Base-by-base conservation (phyloP, 164 flowering plant species). In the Annona cherimola region DNA sequence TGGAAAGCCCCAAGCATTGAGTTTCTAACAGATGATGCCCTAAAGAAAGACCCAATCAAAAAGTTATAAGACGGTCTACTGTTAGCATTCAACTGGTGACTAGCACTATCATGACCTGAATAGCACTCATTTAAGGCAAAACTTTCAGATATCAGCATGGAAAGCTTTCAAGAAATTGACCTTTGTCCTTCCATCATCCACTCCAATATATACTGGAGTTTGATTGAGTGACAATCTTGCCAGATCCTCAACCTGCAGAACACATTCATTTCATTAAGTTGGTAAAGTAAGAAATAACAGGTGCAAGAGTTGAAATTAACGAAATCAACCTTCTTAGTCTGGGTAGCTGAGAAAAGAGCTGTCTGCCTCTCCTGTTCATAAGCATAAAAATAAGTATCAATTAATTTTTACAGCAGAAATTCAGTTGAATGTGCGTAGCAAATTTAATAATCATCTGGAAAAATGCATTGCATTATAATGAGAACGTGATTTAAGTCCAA, bases 281-380 rank as follows among this genome's bases (percentile, higher is more conserved):
- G 40, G 20, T 50, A 11, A n/a, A 18, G 59, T 26, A 9, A 41
- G 66, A 61, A 62, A 35, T 65, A 50, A 61, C 61, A 59, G 59
- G 57, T 50, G 50, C 57, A 44, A 43, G 45, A 64, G 11, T 35
- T 64, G 50, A 12, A 40, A 46, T 68, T 45, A 71, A 20, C 62
- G 41, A 3, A 50, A 67, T 81, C 61, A 66, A 95, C 99, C 98
- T 96, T 88, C 72, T 87, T 87, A 4, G 97, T 93, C 79, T 93
- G 99, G 44, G 99, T 95, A 69, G 99, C 99, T 68, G 99, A 93
- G 73, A 95, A 93, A 44, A 95, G 87, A 75, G 97, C 97, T 19
- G 99, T 96, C 76, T 93, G 96, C 82, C 99, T 85, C 63, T 72
- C 80, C 97, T 93, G 92, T 80, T 83, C 41, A 75, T 8, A 9